Percentiles rank a stretch among this genome's conserved stretches.
Evolutionary conservation across 1,284 basidiomycete species (phyloP).

Genomic region (Rhizoctonia solani): DNA sequence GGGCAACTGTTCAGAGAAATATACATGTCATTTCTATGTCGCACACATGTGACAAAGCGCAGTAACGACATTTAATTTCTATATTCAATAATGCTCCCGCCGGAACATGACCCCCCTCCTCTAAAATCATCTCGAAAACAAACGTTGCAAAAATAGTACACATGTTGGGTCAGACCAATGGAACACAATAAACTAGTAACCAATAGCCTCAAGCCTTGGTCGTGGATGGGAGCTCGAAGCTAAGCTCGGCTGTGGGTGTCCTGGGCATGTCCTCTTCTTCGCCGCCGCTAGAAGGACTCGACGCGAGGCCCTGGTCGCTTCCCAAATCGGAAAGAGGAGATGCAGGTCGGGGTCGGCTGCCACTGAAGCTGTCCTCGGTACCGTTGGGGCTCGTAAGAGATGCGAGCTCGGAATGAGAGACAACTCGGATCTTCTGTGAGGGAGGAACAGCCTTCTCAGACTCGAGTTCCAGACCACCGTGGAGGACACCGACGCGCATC

Average conservation of each 20-base stretch:
- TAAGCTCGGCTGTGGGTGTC: conserved; percentile 25
- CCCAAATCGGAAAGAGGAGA: conserved; percentile 32
- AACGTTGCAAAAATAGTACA: conserved; percentile 27
- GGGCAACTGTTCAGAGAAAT: too few species aligned
- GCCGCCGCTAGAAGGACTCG: conserved; percentile 23
- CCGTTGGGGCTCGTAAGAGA: neutral
- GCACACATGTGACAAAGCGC: too few species aligned
- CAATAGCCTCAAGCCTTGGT: conserved; percentile 9
- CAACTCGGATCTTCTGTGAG: conserved; percentile 56
- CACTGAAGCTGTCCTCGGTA: neutral
- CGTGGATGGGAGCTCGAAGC: conserved; percentile 31
- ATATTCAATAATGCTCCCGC: neutral
- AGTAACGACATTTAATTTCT: neutral
- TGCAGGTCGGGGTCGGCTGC: neutral
- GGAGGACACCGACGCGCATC: conserved; percentile 87
- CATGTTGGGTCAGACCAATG: neutral
- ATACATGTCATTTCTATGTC: too few species aligned
- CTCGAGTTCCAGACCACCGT: conserved; percentile 76
- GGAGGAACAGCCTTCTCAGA: conserved; percentile 61
- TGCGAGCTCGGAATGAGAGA: conserved; percentile 18
- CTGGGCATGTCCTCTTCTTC: conserved; percentile 23
- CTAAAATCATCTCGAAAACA: neutral
- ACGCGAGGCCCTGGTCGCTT: conserved; percentile 25
- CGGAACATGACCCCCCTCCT: neutral
- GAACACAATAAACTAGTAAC: neutral